Base-by-base conservation (phyloP, 163 green algal species). In the Scenedesmus sp. region DNA sequence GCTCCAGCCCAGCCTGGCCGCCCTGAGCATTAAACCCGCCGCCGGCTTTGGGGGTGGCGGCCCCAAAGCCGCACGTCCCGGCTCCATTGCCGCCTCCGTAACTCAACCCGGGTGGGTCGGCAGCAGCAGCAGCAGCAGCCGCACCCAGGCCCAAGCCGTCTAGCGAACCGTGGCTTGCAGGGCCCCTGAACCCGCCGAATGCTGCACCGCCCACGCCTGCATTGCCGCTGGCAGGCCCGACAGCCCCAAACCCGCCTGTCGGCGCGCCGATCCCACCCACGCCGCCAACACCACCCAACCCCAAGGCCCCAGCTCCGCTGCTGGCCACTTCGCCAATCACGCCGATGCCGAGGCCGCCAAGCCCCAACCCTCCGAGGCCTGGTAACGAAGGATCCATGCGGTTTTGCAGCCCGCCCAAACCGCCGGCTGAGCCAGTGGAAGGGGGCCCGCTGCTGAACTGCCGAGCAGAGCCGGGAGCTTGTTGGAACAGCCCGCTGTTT, bases 291-390 rank as follows among this genome's bases (percentile, higher is more conserved):
- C 44, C 80, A 49, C 44, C 80, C 20, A 44, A 30, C 43, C 43
- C 80, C 26, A 65, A 18, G 43, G 44, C 42, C 0, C 80, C 80
- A 20, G 44, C 44, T 5, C 80, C 80, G 30, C 80, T 33, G 80
- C 42, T 24, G 1, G 42, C 43, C 2, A 18, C 43, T 7, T 40
- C 42, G 43, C 40, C 43, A 56, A n/a, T 80, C 42, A 78, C 35
- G n/a, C 86, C 86, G 0, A 49, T 46, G 30, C 70, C 61, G 1
- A 90, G 26, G 4, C 70, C 46, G 15, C 85, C 65, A 70, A 83
- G 76, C 42, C 91, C 98, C 98, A 94, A 94, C 91, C 68, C 68
- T 24, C 43, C 65, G 2, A 83, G 68, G 37, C 90, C 98, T 61
- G 95, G 94, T 81, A 95, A 94, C 72, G 91, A 94, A 42, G 91